These are phyloP conservation scores for Saccharomyces pastorianus DNA, from an alignment of 1,139 yeast genomes.

Conservation along the genomic window DNA sequence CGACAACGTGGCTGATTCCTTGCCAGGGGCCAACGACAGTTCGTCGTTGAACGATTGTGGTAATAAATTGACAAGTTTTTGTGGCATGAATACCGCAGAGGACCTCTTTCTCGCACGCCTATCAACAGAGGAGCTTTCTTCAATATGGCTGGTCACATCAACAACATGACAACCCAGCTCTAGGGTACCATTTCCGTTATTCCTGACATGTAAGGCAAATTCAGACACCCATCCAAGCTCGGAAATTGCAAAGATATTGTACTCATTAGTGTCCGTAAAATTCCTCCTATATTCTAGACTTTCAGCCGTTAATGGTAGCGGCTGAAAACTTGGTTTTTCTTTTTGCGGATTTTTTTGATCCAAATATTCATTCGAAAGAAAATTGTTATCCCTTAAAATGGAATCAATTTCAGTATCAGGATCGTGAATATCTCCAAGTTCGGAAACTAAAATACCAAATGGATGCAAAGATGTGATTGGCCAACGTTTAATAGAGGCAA, in stretches of 20 bases:
- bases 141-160: slow-evolving; percentile 67
- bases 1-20: slow-evolving; percentile 61
- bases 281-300: slow-evolving; percentile 42
- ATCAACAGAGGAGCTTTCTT: slow-evolving; percentile 69
- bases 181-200: slow-evolving; percentile 46
- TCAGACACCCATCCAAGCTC: slow-evolving; percentile 55
- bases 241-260: slow-evolving; percentile 51
- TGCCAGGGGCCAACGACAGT: slow-evolving; percentile 56
- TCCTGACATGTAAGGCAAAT: slow-evolving; percentile 66
- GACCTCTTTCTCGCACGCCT: slow-evolving; percentile 88
- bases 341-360: slow-evolving; percentile 36
- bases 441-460: slow-evolving; percentile 85
- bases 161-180: slow-evolving; percentile 64
- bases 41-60: slow-evolving; percentile 57
- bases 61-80: slow-evolving; percentile 57
- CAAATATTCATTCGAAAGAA: slow-evolving; percentile 76
- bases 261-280: slow-evolving; percentile 47
- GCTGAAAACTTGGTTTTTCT: slow-evolving; percentile 27
- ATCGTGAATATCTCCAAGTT: slow-evolving; percentile 75
- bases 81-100: slow-evolving; percentile 84
- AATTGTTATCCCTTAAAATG: slow-evolving; percentile 85
- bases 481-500: slow-evolving; percentile 96
- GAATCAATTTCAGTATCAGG: slow-evolving; percentile 79
- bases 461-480: slow-evolving; percentile 98
- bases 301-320: slow-evolving; percentile 30